Evolutionary conservation across 2,329 filamentous ascomycete species (phyloP).

Genomic region (Leptodontidium sp.): DNA sequence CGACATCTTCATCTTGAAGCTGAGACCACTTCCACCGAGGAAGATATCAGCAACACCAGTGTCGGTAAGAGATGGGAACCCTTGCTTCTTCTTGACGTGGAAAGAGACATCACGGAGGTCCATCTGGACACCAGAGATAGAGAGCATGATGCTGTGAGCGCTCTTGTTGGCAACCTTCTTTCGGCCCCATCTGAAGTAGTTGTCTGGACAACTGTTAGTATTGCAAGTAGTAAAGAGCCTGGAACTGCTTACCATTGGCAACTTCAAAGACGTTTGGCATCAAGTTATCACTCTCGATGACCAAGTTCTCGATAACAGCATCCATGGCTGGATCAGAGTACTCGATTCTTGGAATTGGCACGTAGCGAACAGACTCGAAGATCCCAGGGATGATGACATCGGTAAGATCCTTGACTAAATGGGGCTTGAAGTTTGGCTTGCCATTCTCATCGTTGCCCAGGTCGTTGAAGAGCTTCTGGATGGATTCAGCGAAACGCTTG

Average conservation of each 20-base stretch:
- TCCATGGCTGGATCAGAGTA: constrained; percentile 86
- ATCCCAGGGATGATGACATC: constrained; percentile 85
- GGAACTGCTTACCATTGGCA: constrained; percentile 61
- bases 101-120: constrained; percentile 91
- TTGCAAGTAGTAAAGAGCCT: background rate
- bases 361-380: constrained; percentile 86
- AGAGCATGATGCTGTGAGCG: constrained; percentile 82
- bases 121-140: constrained; percentile 90
- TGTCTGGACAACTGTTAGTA: constrained; percentile 57
- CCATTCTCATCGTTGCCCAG: constrained; percentile 89
- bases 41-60: constrained; percentile 89
- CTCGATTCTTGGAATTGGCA: constrained; percentile 94
- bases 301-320: constrained; percentile 90
- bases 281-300: constrained; percentile 96
- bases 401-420: constrained; percentile 87
- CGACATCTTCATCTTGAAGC: constrained; percentile 89
- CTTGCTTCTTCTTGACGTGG: constrained; percentile 93
- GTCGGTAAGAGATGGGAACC: constrained; percentile 88
- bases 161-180: constrained; percentile 84
- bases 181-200: constrained; percentile 94
- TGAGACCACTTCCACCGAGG: constrained; percentile 86
- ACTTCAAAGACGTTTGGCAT: constrained; percentile 92
- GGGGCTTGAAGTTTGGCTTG: constrained; percentile 89
- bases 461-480: constrained; percentile 87
- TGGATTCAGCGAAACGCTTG: constrained; percentile 75